Evolutionary conservation across 140 eudicot species (phyloP), one percentile per base, ranked within the genome.

Genomic region (Flaveria floridana): DNA sequence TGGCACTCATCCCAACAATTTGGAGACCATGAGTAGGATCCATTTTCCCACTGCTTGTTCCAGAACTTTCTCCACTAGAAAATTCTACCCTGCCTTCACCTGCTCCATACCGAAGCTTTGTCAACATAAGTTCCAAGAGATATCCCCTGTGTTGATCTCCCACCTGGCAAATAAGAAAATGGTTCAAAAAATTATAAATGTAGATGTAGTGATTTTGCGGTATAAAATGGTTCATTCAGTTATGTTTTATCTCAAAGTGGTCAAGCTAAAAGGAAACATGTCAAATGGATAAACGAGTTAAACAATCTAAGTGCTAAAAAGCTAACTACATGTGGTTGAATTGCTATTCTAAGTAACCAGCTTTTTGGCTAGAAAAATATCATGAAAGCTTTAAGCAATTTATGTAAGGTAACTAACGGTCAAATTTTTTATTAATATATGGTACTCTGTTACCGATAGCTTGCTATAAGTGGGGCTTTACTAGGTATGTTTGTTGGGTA

Each of bases 1-100:
- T 94, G 48, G 99, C 97, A 88, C 97, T 94, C 99, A 94, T 94
- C 63, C 99, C 99, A 79, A 94, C 96, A 79, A 94, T 94, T 83
- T 94, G 99, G 47, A 94, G 89, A 74, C 96, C 90, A 52, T 81
- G 84, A 62, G 94, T 87, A 68, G 88, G 81, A 75, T 90, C 99
- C 6, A 75, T 70, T 80, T 84, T 87, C 63, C 96, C 87, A 44
- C 97, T 90, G 77, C 97, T 90, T 74, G 87, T 46, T 37, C 95
- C 95, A 2, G 96, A 90, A 87, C 89, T 94, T 87, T 88, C 99
- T 68, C 96, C 96, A 78, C 96, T 88, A 42, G 96, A 88, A 68
- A 86, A 75, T 59, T 90, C 95, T 46, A 70, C 74, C 73, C 87
- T 89, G 47, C 99, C 99, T 85, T 90, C 99, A 79, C 97, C 99